Evolutionary conservation across 768 basidiomycete genomes (phyloP), one percentile per base, ranked within the genome.

Genomic region (Guyanaporus albipodus): DNA sequence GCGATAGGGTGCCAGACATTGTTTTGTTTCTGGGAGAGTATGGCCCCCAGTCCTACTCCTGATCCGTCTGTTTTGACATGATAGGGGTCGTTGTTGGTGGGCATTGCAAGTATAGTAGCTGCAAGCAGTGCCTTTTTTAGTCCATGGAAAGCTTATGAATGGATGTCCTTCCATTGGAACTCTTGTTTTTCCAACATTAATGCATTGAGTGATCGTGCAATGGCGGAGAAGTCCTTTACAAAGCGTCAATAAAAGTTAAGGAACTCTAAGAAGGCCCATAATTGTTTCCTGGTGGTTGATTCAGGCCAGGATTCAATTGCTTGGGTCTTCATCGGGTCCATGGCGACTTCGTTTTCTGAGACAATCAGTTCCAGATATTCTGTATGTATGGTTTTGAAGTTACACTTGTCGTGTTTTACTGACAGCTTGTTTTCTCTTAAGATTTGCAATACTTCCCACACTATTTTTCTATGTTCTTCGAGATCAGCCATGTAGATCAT

Each of bases 401-500:
- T 8, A 2, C 44, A 53, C 4, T 53, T 53, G 0, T 9, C n/a
- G 1, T 35, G 38, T 24, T 48, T 44, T 0, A 52, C n/a, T 4
- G 21, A 52, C 3, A 55, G 4, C 2, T 55, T 29, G 5, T 50
- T 46, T 0, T 47, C 23, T 0, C 9, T 0, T 0, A 50, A 11
- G 0, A 22, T 32, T 2, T 46, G 6, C 0, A 56, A 8, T 0
- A 46, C 46, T 4, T 51, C 8, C 0, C 1, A 0, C 0, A 50
- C 27, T 0, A 54, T 24, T 4, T 4, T 1, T 22, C 2, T 0
- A 47, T 74, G 70, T 2, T 72, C 61, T 1, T 67, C 49, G 4
- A 61, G 61, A 0, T 45, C 50, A 18, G 42, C 33, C 0, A 66
- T 69, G 39, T 60, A 73, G 0, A 73, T 58, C 0, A 73, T 61